Evolutionary conservation across 768 basidiomycete species (phyloP).

Genomic region (Podaxis sp.): DNA sequence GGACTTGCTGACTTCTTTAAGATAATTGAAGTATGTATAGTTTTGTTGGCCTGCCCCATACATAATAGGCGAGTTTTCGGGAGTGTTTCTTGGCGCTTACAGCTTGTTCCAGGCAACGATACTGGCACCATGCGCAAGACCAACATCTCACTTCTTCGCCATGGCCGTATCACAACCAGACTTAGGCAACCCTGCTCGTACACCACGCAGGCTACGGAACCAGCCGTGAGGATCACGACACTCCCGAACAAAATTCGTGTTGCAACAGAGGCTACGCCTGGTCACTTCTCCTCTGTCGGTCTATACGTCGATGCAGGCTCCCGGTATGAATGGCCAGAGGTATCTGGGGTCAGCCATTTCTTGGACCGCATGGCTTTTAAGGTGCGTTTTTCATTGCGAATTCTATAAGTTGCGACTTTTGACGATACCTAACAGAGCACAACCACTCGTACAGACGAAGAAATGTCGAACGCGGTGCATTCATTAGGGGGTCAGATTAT

Average conservation of each 20-base stretch:
- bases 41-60: neutral
- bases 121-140: conserved; percentile 35
- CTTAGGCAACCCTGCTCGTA: conserved; percentile 12
- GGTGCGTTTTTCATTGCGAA: conserved; percentile 38
- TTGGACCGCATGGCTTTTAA: conserved; percentile 96
- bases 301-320: conserved; percentile 93
- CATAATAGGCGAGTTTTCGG: neutral
- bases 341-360: conserved; percentile 85
- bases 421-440: conserved; percentile 57
- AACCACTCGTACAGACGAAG: conserved; percentile 57
- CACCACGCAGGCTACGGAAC: conserved; percentile 21
- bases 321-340: conserved; percentile 73
- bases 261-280: conserved; percentile 85
- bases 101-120: conserved; percentile 5
- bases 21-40: neutral
- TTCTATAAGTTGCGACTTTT: neutral
- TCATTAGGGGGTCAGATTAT: conserved; percentile 87
- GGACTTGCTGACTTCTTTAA: neutral
- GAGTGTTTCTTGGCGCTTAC: neutral
- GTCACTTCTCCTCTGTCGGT: conserved; percentile 92
- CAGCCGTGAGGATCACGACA: conserved; percentile 65
- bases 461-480: conserved; percentile 81
- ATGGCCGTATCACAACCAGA: conserved; percentile 12
- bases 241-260: conserved; percentile 90
- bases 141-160: conserved; percentile 32